phyloP scores from a whole-genome alignment of 2,329 filamentous ascomycete species.

The Delphinella strobiligena region DNA sequence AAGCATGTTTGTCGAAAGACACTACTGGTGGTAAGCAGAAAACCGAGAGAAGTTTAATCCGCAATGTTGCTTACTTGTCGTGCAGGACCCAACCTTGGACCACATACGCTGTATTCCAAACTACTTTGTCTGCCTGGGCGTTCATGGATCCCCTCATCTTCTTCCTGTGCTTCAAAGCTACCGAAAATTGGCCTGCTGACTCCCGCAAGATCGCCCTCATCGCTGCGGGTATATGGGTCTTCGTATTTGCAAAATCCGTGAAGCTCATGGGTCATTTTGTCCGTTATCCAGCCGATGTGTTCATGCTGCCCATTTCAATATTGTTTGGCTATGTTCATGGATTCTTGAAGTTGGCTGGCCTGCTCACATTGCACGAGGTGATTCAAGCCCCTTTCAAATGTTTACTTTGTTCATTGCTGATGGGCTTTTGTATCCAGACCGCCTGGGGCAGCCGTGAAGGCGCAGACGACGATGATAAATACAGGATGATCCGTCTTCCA shows the following conservation, averaged over 20 bases:
- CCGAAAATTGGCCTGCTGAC: slow-evolving; percentile 28
- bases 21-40: slow-evolving; percentile 80
- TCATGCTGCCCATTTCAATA: slow-evolving; percentile 74
- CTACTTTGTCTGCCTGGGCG: slow-evolving; percentile 82
- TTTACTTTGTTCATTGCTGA: slow-evolving; percentile 2
- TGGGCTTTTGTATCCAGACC: slow-evolving; percentile 44
- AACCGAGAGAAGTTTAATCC: no score
- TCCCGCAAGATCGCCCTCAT: slow-evolving; percentile 38
- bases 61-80: no score
- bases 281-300: slow-evolving; percentile 68
- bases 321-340: slow-evolving; percentile 89
- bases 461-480: slow-evolving; percentile 70
- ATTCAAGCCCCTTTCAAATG: slow-evolving; percentile 28
- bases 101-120: slow-evolving; percentile 83
- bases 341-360: slow-evolving; percentile 79
- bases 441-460: slow-evolving; percentile 92
- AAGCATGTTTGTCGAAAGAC: slow-evolving; percentile 69
- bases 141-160: slow-evolving; percentile 68
- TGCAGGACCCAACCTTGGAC: slow-evolving; percentile 81
- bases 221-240: slow-evolving; percentile 58
- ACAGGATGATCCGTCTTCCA: slow-evolving; percentile 46
- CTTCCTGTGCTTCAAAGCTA: slow-evolving; percentile 56
- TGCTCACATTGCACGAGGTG: slow-evolving; percentile 61
- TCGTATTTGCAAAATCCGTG: slow-evolving; percentile 75
- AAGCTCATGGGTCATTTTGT: slow-evolving; percentile 81